These are phyloP conservation scores for Tephrocybe sp. DNA, from an alignment of 768 basidiomycete genomes.

Conservation along the genomic window DNA sequence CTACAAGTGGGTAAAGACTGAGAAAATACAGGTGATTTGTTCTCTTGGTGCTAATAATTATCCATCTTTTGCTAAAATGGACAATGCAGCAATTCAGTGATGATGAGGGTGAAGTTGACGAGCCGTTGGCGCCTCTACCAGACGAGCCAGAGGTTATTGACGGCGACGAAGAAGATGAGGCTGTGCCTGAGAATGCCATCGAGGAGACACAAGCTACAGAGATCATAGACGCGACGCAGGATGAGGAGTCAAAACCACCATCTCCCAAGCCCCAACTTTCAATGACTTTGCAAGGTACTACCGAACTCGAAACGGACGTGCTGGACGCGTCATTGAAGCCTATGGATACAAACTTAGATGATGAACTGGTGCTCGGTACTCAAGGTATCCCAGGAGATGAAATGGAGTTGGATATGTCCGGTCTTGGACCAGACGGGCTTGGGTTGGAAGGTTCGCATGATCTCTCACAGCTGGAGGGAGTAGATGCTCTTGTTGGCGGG, in stretches of 20 bases:
- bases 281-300: constrained; percentile 47
- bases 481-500: constrained; percentile 58
- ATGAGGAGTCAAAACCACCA: constrained; percentile 62
- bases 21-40: constrained; percentile 77
- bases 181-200: constrained; percentile 35
- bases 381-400: constrained; percentile 35
- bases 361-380: constrained; percentile 35
- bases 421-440: constrained; percentile 65
- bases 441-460: constrained; percentile 52
- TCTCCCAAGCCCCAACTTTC: constrained; percentile 68
- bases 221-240: constrained; percentile 31
- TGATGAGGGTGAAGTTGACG: constrained; percentile 77
- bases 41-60: too few species aligned
- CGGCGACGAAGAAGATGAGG: constrained; percentile 74
- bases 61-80: too few species aligned
- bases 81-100: constrained; percentile 77
- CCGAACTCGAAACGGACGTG: constrained; percentile 43
- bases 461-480: constrained; percentile 54
- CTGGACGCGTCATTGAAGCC: constrained; percentile 60
- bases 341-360: constrained; percentile 45
- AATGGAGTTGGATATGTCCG: constrained; percentile 61
- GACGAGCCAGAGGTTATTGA: constrained; percentile 77
- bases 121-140: constrained; percentile 79
- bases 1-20: constrained; percentile 79
- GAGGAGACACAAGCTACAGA: constrained; percentile 34